A percentile compares a stretch with the other conserved stretches of the same genome.
These are phyloP conservation scores for Orbilia ellipsospora DNA, from an alignment of 2,329 filamentous ascomycete genomes.

Conservation along the genomic window DNA sequence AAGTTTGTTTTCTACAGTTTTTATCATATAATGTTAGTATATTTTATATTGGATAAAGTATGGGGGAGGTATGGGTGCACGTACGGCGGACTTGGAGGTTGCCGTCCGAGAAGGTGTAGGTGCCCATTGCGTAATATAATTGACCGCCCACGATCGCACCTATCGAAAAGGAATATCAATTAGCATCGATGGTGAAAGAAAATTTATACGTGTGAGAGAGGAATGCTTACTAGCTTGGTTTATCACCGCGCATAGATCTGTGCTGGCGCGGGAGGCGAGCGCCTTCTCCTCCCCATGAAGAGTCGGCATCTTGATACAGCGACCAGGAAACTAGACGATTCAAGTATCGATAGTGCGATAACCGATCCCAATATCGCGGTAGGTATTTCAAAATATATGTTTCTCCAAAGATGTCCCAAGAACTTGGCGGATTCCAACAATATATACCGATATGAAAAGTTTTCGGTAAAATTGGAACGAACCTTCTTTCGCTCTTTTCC, in stretches of 20 bases:
- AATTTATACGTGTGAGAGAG: not conserved
- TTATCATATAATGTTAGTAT: not conserved
- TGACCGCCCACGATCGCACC: slow-evolving; percentile 45
- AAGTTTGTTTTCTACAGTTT: slow-evolving; percentile 31
- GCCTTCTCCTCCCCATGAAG: slow-evolving; percentile 28
- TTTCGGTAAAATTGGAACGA: no score
- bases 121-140: slow-evolving; percentile 37
- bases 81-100: slow-evolving; percentile 36
- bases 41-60: not conserved
- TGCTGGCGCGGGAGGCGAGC: slow-evolving; percentile 25
- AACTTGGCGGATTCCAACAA: not conserved
- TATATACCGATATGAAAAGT: not conserved
- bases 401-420: not conserved
- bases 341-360: no score
- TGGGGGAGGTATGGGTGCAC: not conserved
- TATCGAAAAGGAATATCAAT: not conserved
- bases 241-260: slow-evolving; percentile 26
- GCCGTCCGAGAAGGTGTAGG: slow-evolving; percentile 45
- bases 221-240: slow-evolving; percentile 43
- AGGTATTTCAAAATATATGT: not conserved
- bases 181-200: not conserved
- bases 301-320: slow-evolving; percentile 20
- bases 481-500: no score
- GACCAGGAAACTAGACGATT: no score
- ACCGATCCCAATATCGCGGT: not conserved